Conservation (phyloP, 371 early-diverging fungal species). For the Lichtheimia corymbifera region DNA sequence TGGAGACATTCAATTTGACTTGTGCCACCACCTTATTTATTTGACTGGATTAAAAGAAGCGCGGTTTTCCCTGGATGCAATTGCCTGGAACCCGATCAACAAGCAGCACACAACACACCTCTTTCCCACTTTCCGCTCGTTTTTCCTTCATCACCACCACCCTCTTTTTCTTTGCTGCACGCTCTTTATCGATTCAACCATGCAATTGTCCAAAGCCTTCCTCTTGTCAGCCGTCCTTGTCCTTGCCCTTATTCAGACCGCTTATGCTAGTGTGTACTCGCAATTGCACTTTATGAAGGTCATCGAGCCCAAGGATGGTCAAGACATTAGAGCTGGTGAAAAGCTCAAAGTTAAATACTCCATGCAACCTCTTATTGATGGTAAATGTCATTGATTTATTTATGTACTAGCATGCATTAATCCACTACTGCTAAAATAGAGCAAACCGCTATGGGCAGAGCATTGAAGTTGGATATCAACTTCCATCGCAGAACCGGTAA, state of each 20-base stretch:
- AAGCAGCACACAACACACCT: neutral
- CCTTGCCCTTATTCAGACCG: slow-evolving; percentile 26
- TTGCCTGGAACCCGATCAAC: too few relatives aligned
- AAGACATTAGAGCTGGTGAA: slow-evolving; percentile 38
- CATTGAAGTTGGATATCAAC: slow-evolving; percentile 35
- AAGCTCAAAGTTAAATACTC: slow-evolving; percentile 39
- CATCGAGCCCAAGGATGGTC: slow-evolving; percentile 37
- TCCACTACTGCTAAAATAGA: slow-evolving; percentile 15
- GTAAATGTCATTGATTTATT: slow-evolving; percentile 17
- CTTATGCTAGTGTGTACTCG: slow-evolving; percentile 39
- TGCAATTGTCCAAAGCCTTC: slow-evolving; percentile 16
- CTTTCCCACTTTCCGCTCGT: slow-evolving; percentile 1
- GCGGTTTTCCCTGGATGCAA: neutral
- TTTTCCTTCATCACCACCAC: neutral
- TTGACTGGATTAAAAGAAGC: slow-evolving; percentile 2
- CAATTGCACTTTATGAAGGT: slow-evolving; percentile 55
- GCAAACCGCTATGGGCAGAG: slow-evolving; percentile 35
- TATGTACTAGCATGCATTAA: too few relatives aligned
- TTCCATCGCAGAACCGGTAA: slow-evolving; percentile 47
- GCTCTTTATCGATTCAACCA: slow-evolving; percentile 9
- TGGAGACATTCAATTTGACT: slow-evolving; percentile 14
- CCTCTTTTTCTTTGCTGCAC: slow-evolving; percentile 8
- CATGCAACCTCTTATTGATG: slow-evolving; percentile 47
- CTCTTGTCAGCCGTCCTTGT: slow-evolving; percentile 15
- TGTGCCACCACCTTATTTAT: slow-evolving; percentile 12